Conservation (phyloP, 208 protist species). For the Leishmania arabica region DNA sequence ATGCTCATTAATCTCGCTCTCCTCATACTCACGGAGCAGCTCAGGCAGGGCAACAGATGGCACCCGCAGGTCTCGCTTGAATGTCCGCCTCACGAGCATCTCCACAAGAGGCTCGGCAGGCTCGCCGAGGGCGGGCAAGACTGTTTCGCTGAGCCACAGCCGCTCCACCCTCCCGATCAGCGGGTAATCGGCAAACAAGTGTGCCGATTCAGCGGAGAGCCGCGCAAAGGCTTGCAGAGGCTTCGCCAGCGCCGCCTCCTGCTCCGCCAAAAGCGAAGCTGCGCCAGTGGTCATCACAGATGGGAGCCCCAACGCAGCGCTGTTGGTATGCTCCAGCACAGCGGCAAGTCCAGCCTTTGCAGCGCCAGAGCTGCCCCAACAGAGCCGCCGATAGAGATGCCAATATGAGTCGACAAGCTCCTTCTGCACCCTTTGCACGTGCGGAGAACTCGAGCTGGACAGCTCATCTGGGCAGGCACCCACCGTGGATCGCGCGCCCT, state of each 20-base stretch:
- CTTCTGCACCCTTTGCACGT: constrained; percentile 6
- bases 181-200: constrained; percentile 50
- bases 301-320: background rate
- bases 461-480: background rate
- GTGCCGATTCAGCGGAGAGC: constrained; percentile 45
- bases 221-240: constrained; percentile 47
- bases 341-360: constrained; percentile 16
- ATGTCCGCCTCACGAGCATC: constrained; percentile 62
- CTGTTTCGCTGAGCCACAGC: constrained; percentile 47
- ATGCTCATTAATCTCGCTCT: constrained; percentile 66
- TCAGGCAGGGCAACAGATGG: constrained; percentile 36
- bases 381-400: constrained; percentile 15
- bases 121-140: constrained; percentile 22
- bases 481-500: background rate
- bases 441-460: background rate
- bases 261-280: background rate
- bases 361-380: constrained; percentile 15
- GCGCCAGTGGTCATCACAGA: background rate
- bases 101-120: constrained; percentile 33
- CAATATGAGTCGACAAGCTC: constrained; percentile 17
- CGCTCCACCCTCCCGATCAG: constrained; percentile 52
- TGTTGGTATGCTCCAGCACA: constrained; percentile 8
- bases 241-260: constrained; percentile 3
- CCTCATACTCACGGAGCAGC: constrained; percentile 53
- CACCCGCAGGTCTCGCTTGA: constrained; percentile 62